Conservation (phyloP, 1,284 basidiomycete genomes). For the Earliella scabrosa region DNA sequence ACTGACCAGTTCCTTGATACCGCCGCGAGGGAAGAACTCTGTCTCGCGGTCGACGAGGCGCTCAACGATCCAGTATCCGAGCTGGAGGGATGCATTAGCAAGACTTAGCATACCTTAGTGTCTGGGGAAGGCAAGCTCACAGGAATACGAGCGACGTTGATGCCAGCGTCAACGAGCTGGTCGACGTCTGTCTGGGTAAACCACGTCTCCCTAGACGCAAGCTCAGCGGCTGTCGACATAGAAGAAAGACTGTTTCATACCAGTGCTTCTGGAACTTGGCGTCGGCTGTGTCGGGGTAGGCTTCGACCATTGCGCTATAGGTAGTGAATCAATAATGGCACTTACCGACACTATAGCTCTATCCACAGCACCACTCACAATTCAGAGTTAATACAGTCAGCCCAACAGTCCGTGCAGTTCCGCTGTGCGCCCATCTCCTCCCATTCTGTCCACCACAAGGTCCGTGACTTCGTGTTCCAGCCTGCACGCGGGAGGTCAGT, state of each 20-base stretch:
- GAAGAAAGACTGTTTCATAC: slow-evolving; percentile 37
- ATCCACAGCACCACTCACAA: slow-evolving; percentile 43
- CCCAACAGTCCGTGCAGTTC: slow-evolving; percentile 57
- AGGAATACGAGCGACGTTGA: slow-evolving; percentile 79
- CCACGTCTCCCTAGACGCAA: slow-evolving; percentile 58
- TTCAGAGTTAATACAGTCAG: slow-evolving; percentile 60
- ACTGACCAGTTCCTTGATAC: slow-evolving; percentile 63
- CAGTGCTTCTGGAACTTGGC: slow-evolving; percentile 67
- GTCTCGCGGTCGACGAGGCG: slow-evolving; percentile 61
- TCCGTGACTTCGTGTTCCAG: background rate
- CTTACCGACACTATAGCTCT: background rate
- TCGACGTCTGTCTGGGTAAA: slow-evolving; percentile 68
- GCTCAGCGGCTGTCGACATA: background rate
- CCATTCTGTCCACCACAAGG: slow-evolving; percentile 52
- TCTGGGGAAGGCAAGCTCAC: slow-evolving; percentile 41
- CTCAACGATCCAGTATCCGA: slow-evolving; percentile 84
- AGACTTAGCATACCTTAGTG: background rate
- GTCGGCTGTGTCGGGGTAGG: slow-evolving; percentile 64
- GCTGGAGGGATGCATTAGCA: slow-evolving; percentile 40
- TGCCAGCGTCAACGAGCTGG: slow-evolving; percentile 51
- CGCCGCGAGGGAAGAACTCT: slow-evolving; percentile 73
- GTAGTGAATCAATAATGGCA: background rate
- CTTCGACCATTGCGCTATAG: slow-evolving; percentile 58
- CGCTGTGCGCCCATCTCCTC: slow-evolving; percentile 63
- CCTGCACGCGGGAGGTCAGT: background rate